Percentiles rank a stretch among this genome's conserved stretches.
Conservation (phyloP, 2,329 filamentous ascomycete species). For the Neofusicoccum sp. region DNA sequence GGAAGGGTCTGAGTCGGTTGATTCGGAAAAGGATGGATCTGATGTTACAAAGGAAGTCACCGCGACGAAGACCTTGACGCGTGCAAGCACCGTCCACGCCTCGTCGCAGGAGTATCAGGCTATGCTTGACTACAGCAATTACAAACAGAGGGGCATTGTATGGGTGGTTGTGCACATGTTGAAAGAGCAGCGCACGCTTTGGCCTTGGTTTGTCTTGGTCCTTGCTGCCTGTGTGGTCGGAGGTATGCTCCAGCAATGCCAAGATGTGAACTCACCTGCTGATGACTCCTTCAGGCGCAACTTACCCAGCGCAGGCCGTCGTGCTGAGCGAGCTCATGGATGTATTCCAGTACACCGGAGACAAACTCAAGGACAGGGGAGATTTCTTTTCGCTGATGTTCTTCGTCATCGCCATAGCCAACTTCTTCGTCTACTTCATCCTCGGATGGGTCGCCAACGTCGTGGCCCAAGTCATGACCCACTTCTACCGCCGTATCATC, state of each 20-base stretch:
- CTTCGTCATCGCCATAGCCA: background rate
- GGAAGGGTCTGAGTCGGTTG: background rate
- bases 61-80: background rate
- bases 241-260: background rate
- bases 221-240: conserved; percentile 50
- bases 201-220: conserved; percentile 23
- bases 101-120: background rate
- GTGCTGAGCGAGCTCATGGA: background rate
- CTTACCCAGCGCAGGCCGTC: conserved; percentile 47
- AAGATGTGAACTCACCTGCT: too few species aligned
- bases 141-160: background rate
- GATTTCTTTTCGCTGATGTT: conserved; percentile 7
- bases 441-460: background rate
- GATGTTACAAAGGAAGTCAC: background rate
- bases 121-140: background rate
- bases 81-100: background rate
- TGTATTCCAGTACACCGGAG: background rate
- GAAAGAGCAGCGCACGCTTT: conserved; percentile 11
- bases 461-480: too few species aligned
- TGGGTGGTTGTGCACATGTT: background rate
- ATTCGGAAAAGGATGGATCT: background rate
- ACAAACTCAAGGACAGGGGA: background rate
- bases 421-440: background rate
- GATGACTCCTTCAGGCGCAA: conserved; percentile 32
- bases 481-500: conserved; percentile 41